Evolutionary conservation across 768 basidiomycete genomes (phyloP).

Genomic region (Hygrophoropsis aurantiaca): DNA sequence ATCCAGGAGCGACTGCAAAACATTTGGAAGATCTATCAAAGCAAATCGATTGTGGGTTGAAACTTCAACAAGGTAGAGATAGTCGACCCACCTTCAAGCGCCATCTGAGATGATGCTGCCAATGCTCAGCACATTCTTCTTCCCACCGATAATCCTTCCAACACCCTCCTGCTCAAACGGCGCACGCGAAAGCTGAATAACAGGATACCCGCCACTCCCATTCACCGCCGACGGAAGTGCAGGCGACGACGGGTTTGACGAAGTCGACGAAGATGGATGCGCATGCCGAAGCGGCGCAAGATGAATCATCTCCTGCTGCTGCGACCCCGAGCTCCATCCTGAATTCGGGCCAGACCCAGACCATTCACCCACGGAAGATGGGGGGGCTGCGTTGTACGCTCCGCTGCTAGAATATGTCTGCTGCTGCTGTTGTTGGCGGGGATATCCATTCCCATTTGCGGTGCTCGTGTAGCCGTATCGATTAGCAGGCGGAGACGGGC

Average conservation of each 20-base stretch:
- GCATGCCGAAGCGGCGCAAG: constrained; percentile 32
- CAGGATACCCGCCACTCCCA: constrained; percentile 16
- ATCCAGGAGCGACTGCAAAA: no score
- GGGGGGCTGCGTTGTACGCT: background rate
- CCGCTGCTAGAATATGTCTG: background rate
- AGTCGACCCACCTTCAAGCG: background rate
- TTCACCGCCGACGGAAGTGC: constrained; percentile 14
- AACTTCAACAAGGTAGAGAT: no score
- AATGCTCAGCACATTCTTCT: constrained; percentile 70
- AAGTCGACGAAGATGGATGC: constrained; percentile 19
- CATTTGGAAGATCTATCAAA: no score
- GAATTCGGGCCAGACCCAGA: constrained; percentile 5
- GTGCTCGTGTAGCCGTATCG: background rate
- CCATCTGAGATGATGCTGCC: constrained; percentile 69
- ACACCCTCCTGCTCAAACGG: constrained; percentile 31
- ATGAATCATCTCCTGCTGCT: constrained; percentile 33
- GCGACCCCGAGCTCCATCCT: constrained; percentile 4
- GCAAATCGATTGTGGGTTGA: no score
- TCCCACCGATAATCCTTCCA: constrained; percentile 25
- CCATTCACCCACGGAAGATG: background rate
- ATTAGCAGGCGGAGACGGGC: no score
- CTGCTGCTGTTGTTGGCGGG: constrained; percentile 15
- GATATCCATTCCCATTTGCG: constrained; percentile 16
- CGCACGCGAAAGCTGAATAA: constrained; percentile 30
- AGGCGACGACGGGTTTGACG: constrained; percentile 29